phyloP scores from a whole-genome alignment of 768 basidiomycete genomes.

The Roridomyces roridus region DNA sequence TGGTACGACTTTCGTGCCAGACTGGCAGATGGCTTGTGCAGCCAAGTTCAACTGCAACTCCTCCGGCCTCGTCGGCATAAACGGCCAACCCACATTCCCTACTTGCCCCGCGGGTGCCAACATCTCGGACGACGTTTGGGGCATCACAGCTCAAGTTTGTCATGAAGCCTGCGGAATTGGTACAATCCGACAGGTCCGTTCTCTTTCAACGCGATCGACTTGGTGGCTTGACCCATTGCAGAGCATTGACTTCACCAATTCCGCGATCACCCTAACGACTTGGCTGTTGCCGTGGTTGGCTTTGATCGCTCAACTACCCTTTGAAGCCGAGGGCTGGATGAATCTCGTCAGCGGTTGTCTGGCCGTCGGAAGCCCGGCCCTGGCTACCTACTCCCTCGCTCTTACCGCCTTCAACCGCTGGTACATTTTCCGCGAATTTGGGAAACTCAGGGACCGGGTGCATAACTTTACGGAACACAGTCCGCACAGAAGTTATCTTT shows the following conservation, averaged over 20 bases:
- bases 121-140: conserved; percentile 6
- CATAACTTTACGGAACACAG: background rate
- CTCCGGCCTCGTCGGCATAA: too few species aligned
- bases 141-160: conserved; percentile 12
- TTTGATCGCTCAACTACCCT: conserved; percentile 25
- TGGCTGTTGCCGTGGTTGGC: conserved; percentile 27
- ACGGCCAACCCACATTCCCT: too few species aligned
- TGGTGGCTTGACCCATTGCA: background rate
- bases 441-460: background rate
- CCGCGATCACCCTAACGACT: conserved; percentile 14
- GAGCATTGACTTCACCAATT: conserved; percentile 1
- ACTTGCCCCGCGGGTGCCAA: too few species aligned
- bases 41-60: too few species aligned
- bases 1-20: too few species aligned
- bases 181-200: conserved; percentile 8
- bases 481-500: background rate
- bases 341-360: conserved; percentile 18
- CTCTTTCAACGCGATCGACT: too few species aligned
- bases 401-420: conserved; percentile 1
- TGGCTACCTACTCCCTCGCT: conserved; percentile 23
- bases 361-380: conserved; percentile 22
- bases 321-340: conserved; percentile 17
- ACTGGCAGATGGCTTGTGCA: too few species aligned
- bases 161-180: conserved; percentile 10
- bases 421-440: conserved; percentile 9